phyloP scores from a whole-genome alignment of 495 filamentous ascomycete species.

The Thozetella sp. region DNA sequence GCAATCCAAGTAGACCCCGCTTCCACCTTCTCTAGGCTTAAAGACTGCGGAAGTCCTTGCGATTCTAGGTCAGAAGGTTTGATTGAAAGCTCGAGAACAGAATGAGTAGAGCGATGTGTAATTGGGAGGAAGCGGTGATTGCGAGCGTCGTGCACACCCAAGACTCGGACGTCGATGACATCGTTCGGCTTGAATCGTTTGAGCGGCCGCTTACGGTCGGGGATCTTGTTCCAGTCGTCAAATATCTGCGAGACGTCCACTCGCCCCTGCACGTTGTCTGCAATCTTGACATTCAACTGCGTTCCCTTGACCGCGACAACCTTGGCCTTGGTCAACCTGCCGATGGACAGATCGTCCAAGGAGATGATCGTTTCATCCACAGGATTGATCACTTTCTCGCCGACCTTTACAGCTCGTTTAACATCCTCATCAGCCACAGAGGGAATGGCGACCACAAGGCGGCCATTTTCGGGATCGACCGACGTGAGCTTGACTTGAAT shows the following conservation, averaged over 20 bases:
- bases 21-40: conserved; percentile 75
- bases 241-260: conserved; percentile 90
- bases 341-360: conserved; percentile 71
- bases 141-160: conserved; percentile 87
- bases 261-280: conserved; percentile 87
- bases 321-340: conserved; percentile 76
- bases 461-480: conserved; percentile 55
- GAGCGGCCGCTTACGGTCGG: conserved; percentile 77
- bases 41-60: conserved; percentile 38
- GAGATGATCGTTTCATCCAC: conserved; percentile 67
- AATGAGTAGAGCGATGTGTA: conserved; percentile 75
- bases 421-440: conserved; percentile 20
- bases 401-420: conserved; percentile 16
- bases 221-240: conserved; percentile 83
- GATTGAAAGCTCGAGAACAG: conserved; percentile 87
- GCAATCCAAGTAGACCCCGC: conserved; percentile 71
- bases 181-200: conserved; percentile 70
- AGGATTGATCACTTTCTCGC: conserved; percentile 51
- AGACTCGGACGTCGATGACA: conserved; percentile 70
- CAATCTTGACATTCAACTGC: conserved; percentile 87
- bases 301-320: conserved; percentile 82
- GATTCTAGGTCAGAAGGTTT: conserved; percentile 68
- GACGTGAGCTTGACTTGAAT: conserved; percentile 69
- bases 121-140: conserved; percentile 93
- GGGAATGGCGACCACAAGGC: conserved; percentile 39